Base-by-base conservation (phyloP, 345 rosid species). In the Camelina laxa region DNA sequence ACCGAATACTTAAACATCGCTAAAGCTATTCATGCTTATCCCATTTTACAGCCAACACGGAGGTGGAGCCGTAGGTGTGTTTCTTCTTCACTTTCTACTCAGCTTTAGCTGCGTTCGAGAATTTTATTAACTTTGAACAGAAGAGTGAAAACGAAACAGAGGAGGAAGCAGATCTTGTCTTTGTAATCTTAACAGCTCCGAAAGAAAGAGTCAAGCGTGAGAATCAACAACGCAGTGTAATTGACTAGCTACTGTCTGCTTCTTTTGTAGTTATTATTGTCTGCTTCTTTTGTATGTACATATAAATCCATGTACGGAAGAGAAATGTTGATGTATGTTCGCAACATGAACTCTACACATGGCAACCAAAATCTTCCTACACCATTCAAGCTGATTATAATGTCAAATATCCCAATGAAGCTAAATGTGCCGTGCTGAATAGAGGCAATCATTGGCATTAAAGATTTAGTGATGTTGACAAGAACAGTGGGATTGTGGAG, bases 401-500 rank as follows among this genome's bases (percentile, higher is more conserved):
- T 19, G 24, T 9, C 2, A 50, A 9, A 7, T 10, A 10, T 10
- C 55, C 33, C 33, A 22, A 12, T 53, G 69, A 82, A 81, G 79
- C 83, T 84, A n/a, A 80, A 81, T 24, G 84, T 73, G 30, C 82
- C 84, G 45, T 83, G 69, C 60, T 44, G 17, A 81, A 71, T 35
- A 63, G 79, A 75, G 78, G 83, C 53, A 87, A 87, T 2, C 79
- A 78, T 16, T 76, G 76, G 19, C 74, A 75, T 4, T 3, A 0
- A 24, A 24, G 27, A 24, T 24, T 51, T 1, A 73, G 85, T 64
- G 19, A 87, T 80, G 74, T 83, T 86, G 41, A 87, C 89, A 16
- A 90, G 60, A 55, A 81, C 88, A 16, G 85, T 84, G 3, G 84
- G 82, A 78, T 88, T 88, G 27, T 24, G 4, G 27, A n/a, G 7